These are phyloP conservation scores for Arabidopsis lyrata DNA, from an alignment of 441 rosid species.

Conservation along the genomic window DNA sequence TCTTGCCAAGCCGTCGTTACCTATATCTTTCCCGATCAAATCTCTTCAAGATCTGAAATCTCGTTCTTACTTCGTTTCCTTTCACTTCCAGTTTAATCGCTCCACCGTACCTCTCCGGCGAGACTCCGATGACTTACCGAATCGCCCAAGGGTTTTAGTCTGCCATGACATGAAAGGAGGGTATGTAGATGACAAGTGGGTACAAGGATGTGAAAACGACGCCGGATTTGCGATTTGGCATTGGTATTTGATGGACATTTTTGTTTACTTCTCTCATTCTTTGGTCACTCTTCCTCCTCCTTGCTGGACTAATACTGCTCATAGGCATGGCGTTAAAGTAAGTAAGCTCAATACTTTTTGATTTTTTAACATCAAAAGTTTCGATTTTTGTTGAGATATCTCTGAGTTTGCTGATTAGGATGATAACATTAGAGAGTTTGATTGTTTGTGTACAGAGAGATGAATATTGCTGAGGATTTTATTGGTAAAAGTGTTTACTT, in stretches of 20 bases:
- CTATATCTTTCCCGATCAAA: conserved; percentile 78
- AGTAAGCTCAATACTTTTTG: not conserved
- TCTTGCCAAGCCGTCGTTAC: conserved; percentile 63
- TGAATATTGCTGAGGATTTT: conserved; percentile 20
- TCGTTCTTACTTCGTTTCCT: conserved; percentile 72
- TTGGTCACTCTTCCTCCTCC: conserved; percentile 90
- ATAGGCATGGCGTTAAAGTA: conserved; percentile 88
- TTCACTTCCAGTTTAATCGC: conserved; percentile 79
- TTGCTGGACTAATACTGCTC: conserved; percentile 92
- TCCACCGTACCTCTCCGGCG: conserved; percentile 59
- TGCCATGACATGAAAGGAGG: conserved; percentile 92
- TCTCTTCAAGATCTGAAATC: conserved; percentile 69
- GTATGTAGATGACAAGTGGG: conserved; percentile 79
- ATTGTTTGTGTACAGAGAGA: not conserved
- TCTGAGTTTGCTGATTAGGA: conserved; percentile 10
- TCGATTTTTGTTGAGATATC: not conserved
- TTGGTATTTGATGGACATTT: conserved; percentile 88
- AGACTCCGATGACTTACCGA: conserved; percentile 36
- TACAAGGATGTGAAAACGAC: conserved; percentile 76
- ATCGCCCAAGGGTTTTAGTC: conserved; percentile 69
- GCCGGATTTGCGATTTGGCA: conserved; percentile 79
- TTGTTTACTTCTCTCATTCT: conserved; percentile 80
- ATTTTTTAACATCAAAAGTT: conserved; percentile 2
- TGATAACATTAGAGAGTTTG: not conserved
- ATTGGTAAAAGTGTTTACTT: conserved; percentile 17